These are phyloP conservation scores for Elsinoe necatrix DNA, from an alignment of 2,329 filamentous ascomycete genomes.

Conservation along the genomic window DNA sequence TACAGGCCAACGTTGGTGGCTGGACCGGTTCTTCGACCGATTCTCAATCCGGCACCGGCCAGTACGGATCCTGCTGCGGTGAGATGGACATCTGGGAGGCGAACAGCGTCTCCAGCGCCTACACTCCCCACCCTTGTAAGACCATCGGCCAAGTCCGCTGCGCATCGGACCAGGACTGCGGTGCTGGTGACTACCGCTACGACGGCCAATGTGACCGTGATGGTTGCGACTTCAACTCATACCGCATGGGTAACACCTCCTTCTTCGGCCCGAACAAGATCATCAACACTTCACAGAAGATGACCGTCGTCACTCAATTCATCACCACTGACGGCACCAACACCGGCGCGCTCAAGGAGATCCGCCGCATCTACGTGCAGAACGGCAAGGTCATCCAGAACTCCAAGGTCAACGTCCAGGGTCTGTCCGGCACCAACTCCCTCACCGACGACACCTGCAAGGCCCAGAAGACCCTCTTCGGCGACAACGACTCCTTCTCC, in stretches of 20 bases:
- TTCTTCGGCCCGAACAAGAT: constrained; percentile 53
- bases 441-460: constrained; percentile 53
- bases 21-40: constrained; percentile 23
- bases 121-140: constrained; percentile 58
- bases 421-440: constrained; percentile 42
- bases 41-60: constrained; percentile 25
- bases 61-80: constrained; percentile 53
- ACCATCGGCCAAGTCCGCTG: constrained; percentile 47
- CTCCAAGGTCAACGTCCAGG: constrained; percentile 34
- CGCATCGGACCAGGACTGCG: constrained; percentile 41
- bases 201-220: constrained; percentile 52
- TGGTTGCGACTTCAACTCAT: constrained; percentile 60
- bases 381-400: constrained; percentile 52
- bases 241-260: constrained; percentile 54
- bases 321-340: constrained; percentile 43
- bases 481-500: constrained; percentile 41
- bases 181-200: constrained; percentile 48
- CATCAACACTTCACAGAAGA: constrained; percentile 50
- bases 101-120: constrained; percentile 55
- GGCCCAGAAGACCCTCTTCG: constrained; percentile 26
- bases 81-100: constrained; percentile 67
- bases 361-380: constrained; percentile 59
- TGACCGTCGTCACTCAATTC: constrained; percentile 63
- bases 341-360: constrained; percentile 49
- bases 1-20: constrained; percentile 19